Conservation (phyloP, 176 grass and related monocot genomes). For the Paspalum notatum region DNA sequence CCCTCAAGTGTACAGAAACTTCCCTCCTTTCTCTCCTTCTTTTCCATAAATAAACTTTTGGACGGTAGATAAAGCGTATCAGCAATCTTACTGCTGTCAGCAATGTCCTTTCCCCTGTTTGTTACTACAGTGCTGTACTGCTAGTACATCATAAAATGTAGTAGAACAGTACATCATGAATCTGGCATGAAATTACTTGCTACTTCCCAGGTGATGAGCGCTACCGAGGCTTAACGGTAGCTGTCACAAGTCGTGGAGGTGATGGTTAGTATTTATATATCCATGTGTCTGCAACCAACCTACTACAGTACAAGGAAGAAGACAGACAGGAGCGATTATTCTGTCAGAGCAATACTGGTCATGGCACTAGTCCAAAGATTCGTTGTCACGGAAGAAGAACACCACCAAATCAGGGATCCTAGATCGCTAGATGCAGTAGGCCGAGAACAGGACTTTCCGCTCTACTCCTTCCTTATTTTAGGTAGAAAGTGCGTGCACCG, state of each 20-base stretch:
- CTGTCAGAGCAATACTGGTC: constrained; percentile 36
- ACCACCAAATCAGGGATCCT: constrained; percentile 40
- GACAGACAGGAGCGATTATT: constrained; percentile 37
- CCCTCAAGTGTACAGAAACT: constrained; percentile 46
- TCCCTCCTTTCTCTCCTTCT: constrained; percentile 20
- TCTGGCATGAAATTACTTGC: neutral
- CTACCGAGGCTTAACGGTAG: constrained; percentile 16
- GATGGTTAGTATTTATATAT: neutral
- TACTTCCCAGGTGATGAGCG: neutral
- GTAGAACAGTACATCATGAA: neutral
- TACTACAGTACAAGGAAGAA: neutral
- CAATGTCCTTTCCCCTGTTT: neutral
- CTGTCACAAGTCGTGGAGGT: neutral
- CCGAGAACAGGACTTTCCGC: constrained; percentile 8
- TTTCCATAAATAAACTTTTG: constrained; percentile 15
- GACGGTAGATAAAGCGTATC: neutral
- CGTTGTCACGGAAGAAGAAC: constrained; percentile 37
- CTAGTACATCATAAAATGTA: neutral
- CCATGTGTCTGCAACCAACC: neutral
- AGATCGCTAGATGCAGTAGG: constrained; percentile 21
- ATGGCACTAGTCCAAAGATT: constrained; percentile 46
- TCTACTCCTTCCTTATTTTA: constrained; percentile 16
- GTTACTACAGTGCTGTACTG: neutral
- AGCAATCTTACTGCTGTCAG: neutral
- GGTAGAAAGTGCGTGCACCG: constrained; percentile 24